A percentile compares a stretch with the other conserved stretches of the same genome.
phyloP scores from a whole-genome alignment of 2,329 filamentous ascomycete genomes.

The Metarhizium guizhouense region DNA sequence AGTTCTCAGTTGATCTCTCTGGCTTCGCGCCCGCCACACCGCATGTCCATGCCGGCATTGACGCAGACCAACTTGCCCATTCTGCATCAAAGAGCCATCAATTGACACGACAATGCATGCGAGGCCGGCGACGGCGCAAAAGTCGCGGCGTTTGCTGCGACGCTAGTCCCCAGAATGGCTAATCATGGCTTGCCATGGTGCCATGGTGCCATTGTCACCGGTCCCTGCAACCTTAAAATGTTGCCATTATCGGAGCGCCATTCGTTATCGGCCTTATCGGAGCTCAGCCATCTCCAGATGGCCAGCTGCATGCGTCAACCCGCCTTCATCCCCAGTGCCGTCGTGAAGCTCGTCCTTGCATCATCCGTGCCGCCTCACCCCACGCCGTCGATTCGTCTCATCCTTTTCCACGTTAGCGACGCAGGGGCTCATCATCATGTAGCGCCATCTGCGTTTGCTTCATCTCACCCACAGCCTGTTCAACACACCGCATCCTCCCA shows the following conservation, averaged over 20 bases:
- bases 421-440: slow-evolving; percentile 3
- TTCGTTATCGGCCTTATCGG: background rate
- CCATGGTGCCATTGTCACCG: background rate
- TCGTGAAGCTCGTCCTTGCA: background rate
- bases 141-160: no score
- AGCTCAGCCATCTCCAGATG: background rate
- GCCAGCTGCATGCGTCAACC: background rate
- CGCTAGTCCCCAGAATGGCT: no score
- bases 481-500: background rate
- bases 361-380: background rate
- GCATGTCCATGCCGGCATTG: no score
- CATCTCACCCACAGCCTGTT: background rate
- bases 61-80: no score
- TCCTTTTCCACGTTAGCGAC: background rate
- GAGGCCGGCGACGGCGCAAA: no score
- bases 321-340: background rate
- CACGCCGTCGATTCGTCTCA: background rate
- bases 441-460: slow-evolving; percentile 1
- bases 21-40: no score
- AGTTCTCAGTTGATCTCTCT: no score
- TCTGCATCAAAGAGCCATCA: no score
- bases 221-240: background rate
- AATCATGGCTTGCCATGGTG: no score
- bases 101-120: no score
- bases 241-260: background rate